Percentiles rank a stretch among this genome's conserved stretches.
These are phyloP conservation scores for Dalechampia spathulata DNA, from an alignment of 441 rosid genomes.

Conservation along the genomic window DNA sequence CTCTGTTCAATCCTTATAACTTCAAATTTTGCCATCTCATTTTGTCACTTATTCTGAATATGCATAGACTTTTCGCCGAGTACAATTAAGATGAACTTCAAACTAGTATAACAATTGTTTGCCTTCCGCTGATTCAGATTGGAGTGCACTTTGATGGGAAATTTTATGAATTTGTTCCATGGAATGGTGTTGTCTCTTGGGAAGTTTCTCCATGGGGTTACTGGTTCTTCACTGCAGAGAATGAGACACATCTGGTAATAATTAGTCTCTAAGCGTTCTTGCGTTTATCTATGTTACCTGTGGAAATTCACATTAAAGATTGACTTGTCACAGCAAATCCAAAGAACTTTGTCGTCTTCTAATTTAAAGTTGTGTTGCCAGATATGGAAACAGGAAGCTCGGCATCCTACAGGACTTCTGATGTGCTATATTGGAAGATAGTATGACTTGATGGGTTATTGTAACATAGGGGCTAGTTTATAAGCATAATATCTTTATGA, in stretches of 20 bases:
- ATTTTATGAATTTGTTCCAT: conserved; percentile 89
- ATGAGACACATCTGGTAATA: conserved; percentile 60
- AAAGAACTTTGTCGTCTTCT: too few species aligned
- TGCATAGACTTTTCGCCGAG: neutral
- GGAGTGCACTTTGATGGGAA: conserved; percentile 82
- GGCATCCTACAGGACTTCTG: neutral
- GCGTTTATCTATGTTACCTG: too few species aligned
- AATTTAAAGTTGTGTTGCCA: too few species aligned
- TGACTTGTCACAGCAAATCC: too few species aligned
- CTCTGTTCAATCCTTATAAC: neutral
- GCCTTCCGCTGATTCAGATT: conserved; percentile 41
- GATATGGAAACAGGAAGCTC: too few species aligned
- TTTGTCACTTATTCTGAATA: neutral
- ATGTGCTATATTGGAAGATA: too few species aligned
- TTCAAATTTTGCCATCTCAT: neutral
- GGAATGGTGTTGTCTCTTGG: conserved; percentile 77
- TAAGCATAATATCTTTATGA: too few species aligned
- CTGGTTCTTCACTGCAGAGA: conserved; percentile 81
- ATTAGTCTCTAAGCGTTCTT: neutral
- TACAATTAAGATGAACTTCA: neutral
- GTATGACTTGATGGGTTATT: too few species aligned
- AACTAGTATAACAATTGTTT: neutral
- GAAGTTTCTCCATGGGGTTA: conserved; percentile 78
- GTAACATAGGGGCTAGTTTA: too few species aligned
- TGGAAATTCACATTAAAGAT: too few species aligned